phyloP scores from a whole-genome alignment of 805 yeast genomes.

The Ogataea glucozyma region DNA sequence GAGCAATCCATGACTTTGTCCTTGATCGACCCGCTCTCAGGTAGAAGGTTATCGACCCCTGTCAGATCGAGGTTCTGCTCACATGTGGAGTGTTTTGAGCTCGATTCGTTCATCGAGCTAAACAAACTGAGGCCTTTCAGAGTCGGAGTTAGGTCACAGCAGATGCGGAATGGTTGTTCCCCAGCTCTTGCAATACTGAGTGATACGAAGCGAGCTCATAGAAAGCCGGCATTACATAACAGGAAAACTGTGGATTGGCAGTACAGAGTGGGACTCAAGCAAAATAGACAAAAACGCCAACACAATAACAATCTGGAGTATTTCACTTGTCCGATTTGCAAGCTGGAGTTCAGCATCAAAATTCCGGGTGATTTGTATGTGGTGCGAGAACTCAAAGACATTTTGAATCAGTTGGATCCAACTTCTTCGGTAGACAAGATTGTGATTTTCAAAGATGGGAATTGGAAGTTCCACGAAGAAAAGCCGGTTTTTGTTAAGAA shows the following conservation, averaged over 20 bases:
- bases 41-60: constrained; percentile 32
- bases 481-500: no score
- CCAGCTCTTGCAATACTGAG: constrained; percentile 25
- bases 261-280: constrained; percentile 23
- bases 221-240: constrained; percentile 27
- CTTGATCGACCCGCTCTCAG: constrained; percentile 36
- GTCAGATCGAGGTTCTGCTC: constrained; percentile 35
- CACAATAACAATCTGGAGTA: constrained; percentile 31
- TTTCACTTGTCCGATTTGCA: constrained; percentile 39
- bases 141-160: constrained; percentile 25
- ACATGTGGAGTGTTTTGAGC: constrained; percentile 39
- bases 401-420: constrained; percentile 22
- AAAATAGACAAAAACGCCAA: constrained; percentile 20
- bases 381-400: constrained; percentile 33
- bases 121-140: constrained; percentile 31
- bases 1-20: constrained; percentile 33
- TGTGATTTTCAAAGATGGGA: constrained; percentile 31
- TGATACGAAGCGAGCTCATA: constrained; percentile 29
- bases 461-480: constrained; percentile 25
- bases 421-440: constrained; percentile 24
- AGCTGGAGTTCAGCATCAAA: constrained; percentile 35
- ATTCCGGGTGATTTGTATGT: constrained; percentile 35
- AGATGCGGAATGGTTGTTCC: constrained; percentile 15
- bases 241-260: constrained; percentile 23
- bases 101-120: constrained; percentile 32